A percentile compares a stretch with the other conserved stretches of the same genome.
These are phyloP conservation scores for Suillus bovinus DNA, from an alignment of 768 basidiomycete species.

Conservation along the genomic window DNA sequence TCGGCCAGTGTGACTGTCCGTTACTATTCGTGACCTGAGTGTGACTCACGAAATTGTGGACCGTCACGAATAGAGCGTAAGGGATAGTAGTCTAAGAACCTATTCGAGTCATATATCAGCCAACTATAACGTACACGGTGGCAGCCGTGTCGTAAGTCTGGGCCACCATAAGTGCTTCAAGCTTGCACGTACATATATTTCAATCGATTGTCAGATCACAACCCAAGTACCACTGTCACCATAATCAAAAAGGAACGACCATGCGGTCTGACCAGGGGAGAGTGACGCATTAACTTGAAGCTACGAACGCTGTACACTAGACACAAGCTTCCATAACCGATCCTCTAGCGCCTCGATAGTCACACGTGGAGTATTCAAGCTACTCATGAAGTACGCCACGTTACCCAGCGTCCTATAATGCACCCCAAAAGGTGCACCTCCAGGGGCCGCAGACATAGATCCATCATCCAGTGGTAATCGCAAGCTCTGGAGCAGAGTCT, in stretches of 20 bases:
- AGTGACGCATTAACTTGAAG: neutral
- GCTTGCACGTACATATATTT: neutral
- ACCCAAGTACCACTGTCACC: too few species aligned
- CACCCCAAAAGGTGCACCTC: slow-evolving; percentile 62
- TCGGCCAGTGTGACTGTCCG: too few species aligned
- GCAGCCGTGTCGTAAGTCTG: neutral
- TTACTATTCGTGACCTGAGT: too few species aligned
- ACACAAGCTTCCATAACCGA: slow-evolving; percentile 50
- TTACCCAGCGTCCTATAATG: slow-evolving; percentile 90
- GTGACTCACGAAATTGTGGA: too few species aligned
- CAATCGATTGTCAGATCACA: too few species aligned
- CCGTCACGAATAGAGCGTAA: too few species aligned
- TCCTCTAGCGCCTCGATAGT: slow-evolving; percentile 63
- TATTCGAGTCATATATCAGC: neutral
- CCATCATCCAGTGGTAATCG: slow-evolving; percentile 29
- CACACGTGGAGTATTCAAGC: slow-evolving; percentile 65
- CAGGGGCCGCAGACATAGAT: slow-evolving; percentile 43
- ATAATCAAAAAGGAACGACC: neutral
- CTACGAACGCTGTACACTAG: neutral
- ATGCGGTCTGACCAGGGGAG: neutral
- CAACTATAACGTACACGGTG: neutral
- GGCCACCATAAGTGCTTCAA: neutral
- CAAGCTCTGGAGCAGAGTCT: slow-evolving; percentile 56
- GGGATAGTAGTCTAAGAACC: neutral
- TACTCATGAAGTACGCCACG: slow-evolving; percentile 91